Evolutionary conservation across 257 asterid species (phyloP).

Genomic region (Nicotiana tomentosiformis): DNA sequence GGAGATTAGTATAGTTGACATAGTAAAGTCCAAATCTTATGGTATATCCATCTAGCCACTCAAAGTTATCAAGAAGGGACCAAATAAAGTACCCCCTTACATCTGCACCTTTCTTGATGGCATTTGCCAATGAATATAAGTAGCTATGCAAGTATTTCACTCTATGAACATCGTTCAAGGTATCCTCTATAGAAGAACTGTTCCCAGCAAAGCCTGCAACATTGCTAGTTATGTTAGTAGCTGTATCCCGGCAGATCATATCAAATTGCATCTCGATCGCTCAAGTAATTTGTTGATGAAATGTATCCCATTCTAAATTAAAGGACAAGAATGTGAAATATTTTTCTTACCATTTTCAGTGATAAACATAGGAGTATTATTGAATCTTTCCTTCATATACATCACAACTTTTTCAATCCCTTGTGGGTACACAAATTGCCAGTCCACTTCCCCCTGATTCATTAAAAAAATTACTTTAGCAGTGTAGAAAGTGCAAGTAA

Average conservation of each 20-base stretch:
- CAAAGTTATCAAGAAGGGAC: conserved; percentile 74
- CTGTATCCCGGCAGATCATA: not conserved
- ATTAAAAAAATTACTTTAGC: not conserved
- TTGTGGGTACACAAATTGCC: conserved; percentile 45
- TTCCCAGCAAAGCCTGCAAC: conserved; percentile 35
- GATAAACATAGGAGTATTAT: conserved; percentile 49
- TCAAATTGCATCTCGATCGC: not conserved
- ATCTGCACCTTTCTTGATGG: conserved; percentile 65
- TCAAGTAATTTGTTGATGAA: not conserved
- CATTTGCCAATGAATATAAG: conserved; percentile 33
- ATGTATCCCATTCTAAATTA: not conserved
- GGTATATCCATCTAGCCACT: conserved; percentile 57
- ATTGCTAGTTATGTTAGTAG: not conserved
- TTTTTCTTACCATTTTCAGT: conserved; percentile 50
- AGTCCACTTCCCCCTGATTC: conserved; percentile 37
- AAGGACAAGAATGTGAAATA: not conserved
- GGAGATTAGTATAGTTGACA: conserved; percentile 31
- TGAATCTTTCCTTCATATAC: conserved; percentile 47
- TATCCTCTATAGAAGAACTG: conserved; percentile 17
- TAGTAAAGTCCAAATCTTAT: conserved; percentile 54
- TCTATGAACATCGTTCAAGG: conserved; percentile 32
- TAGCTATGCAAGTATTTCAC: conserved; percentile 41
- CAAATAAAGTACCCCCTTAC: conserved; percentile 67
- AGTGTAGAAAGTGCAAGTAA: not conserved
- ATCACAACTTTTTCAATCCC: conserved; percentile 54